phyloP scores from a whole-genome alignment of 1,139 yeast genomes.

The Scheffersomyces insectosa region DNA sequence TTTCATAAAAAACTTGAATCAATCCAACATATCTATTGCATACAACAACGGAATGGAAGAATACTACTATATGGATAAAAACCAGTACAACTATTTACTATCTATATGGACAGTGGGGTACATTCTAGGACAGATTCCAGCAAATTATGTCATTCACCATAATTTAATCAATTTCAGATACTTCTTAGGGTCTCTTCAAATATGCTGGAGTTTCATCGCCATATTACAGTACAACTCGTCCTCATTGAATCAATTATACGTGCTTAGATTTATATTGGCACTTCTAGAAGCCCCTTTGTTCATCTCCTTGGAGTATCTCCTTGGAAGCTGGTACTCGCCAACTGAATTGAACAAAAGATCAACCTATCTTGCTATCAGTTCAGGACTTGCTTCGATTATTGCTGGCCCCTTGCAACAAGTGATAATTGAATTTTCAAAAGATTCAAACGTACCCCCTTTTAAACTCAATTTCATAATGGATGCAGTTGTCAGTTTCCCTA shows the following conservation, averaged over 20 bases:
- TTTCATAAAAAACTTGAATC: slow-evolving; percentile 28
- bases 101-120: slow-evolving; percentile 58
- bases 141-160: slow-evolving; percentile 36
- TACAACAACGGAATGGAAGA: slow-evolving; percentile 16
- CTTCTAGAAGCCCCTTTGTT: slow-evolving; percentile 56
- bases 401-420: slow-evolving; percentile 50
- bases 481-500: slow-evolving; percentile 51
- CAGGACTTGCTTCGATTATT: slow-evolving; percentile 40
- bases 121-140: slow-evolving; percentile 55
- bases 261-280: slow-evolving; percentile 56
- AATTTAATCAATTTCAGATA: background rate
- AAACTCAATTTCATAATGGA: slow-evolving; percentile 57
- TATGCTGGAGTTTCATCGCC: background rate
- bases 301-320: slow-evolving; percentile 42
- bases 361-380: slow-evolving; percentile 46
- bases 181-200: background rate
- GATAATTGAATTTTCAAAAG: slow-evolving; percentile 25
- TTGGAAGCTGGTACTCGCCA: slow-evolving; percentile 11
- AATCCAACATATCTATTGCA: slow-evolving; percentile 13
- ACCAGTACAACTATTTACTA: slow-evolving; percentile 31
- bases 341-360: slow-evolving; percentile 46
- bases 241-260: slow-evolving; percentile 42
- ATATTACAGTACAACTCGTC: slow-evolving; percentile 4
- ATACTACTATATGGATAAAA: slow-evolving; percentile 12
- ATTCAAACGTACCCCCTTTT: slow-evolving; percentile 37